Conservation (phyloP, 805 yeast genomes). For the Lipomyces yamanashiensis region DNA sequence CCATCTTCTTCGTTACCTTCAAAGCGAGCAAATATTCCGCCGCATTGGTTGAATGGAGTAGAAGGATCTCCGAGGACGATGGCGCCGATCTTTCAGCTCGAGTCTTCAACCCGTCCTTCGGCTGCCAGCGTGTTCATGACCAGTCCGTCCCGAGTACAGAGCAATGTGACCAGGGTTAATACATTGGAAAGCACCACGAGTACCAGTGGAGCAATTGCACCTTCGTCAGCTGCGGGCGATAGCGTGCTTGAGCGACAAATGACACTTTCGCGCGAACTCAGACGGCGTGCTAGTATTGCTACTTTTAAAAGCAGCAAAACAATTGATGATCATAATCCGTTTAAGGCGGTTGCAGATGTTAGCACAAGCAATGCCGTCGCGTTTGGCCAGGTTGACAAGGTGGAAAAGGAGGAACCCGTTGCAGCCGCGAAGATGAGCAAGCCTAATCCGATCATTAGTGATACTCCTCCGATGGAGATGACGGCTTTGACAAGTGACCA, state of each 20-base stretch:
- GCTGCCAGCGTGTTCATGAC: constrained; percentile 26
- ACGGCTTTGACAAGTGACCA: constrained; percentile 5
- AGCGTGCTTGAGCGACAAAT: constrained; percentile 21
- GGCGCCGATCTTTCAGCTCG: constrained; percentile 30
- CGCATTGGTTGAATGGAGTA: constrained; percentile 35
- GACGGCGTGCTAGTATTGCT: constrained; percentile 25
- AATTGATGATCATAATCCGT: constrained; percentile 13
- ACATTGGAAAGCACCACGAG: constrained; percentile 14
- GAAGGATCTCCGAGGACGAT: constrained; percentile 35
- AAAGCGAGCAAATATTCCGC: constrained; percentile 26
- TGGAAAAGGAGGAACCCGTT: not conserved
- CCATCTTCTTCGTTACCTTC: constrained; percentile 10
- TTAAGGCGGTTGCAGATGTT: constrained; percentile 34
- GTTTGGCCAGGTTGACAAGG: constrained; percentile 34
- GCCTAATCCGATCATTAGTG: not conserved
- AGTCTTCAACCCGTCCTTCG: constrained; percentile 20
- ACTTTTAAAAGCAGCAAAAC: constrained; percentile 18
- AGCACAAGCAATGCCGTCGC: constrained; percentile 32
- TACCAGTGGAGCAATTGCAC: not conserved
- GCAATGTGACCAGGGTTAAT: constrained; percentile 12
- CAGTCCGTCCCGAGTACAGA: constrained; percentile 23
- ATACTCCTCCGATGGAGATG: constrained; percentile 12
- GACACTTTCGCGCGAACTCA: constrained; percentile 26
- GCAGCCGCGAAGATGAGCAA: not conserved
- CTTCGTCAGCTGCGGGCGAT: constrained; percentile 14